A percentile compares a stretch with the other conserved stretches of the same genome.
Evolutionary conservation across 2,329 filamentous ascomycete genomes (phyloP).

Genomic region (Microdochium bolleyi): DNA sequence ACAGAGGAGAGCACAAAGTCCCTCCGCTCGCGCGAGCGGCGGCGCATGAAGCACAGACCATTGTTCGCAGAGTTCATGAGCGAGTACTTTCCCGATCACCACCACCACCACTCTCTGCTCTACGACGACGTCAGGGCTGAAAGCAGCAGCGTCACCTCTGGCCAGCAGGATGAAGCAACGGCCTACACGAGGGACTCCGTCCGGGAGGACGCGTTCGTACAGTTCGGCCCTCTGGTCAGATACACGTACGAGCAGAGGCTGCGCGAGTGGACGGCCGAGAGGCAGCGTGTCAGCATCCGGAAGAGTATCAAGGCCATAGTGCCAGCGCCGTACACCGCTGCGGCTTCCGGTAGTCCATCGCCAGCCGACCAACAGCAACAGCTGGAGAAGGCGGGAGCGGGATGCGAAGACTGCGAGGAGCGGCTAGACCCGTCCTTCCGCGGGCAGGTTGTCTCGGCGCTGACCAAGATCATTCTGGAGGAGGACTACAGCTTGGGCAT

Average conservation of each 20-base stretch:
- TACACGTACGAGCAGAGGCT: slow-evolving; percentile 35
- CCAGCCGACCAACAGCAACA: slow-evolving; percentile 25
- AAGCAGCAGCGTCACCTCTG: slow-evolving; percentile 30
- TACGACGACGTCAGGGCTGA: slow-evolving; percentile 33
- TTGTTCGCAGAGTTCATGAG: slow-evolving; percentile 55
- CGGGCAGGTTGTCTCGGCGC: background rate
- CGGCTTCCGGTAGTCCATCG: slow-evolving; percentile 11
- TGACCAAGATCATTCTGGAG: background rate
- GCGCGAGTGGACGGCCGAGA: slow-evolving; percentile 29
- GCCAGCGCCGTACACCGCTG: slow-evolving; percentile 14
- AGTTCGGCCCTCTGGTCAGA: slow-evolving; percentile 32
- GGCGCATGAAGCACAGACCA: slow-evolving; percentile 43
- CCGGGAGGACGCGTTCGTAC: slow-evolving; percentile 41
- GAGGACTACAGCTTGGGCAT: background rate
- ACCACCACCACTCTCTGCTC: background rate
- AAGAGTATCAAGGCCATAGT: slow-evolving; percentile 30
- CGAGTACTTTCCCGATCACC: slow-evolving; percentile 28
- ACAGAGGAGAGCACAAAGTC: background rate
- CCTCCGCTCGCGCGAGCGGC: slow-evolving; percentile 47
- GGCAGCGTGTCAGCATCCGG: slow-evolving; percentile 34
- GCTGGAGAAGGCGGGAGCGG: slow-evolving; percentile 14
- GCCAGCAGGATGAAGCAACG: slow-evolving; percentile 15
- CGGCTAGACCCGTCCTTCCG: background rate
- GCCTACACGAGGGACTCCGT: slow-evolving; percentile 32
- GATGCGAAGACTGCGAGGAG: background rate